phyloP scores from a whole-genome alignment of 164 flowering plant species.

The Liquidambar formosana region DNA sequence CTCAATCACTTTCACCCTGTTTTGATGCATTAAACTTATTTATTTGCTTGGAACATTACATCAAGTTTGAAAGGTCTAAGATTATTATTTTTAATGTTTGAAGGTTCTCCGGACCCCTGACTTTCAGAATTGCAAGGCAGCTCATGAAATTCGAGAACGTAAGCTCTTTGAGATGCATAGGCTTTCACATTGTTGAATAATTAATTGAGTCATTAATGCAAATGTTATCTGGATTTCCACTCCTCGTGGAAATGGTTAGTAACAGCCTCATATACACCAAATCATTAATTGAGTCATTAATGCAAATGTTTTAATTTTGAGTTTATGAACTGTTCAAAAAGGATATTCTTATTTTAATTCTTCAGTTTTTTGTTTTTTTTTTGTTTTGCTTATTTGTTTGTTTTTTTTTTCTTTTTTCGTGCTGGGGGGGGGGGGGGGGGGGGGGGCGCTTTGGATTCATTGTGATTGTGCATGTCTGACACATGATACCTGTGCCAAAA shows the following conservation, averaged over 20 bases:
- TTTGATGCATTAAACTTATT: neutral
- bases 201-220: neutral
- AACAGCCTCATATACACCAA: neutral
- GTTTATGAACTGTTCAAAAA: no score
- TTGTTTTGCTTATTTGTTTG: no score
- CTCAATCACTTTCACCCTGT: neutral
- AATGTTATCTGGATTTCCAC: neutral
- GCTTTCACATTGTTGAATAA: neutral
- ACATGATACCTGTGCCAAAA: no score
- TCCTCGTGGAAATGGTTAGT: neutral
- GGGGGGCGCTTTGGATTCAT: no score
- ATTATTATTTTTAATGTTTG: slow-evolving; percentile 14
- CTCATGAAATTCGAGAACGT: slow-evolving; percentile 63
- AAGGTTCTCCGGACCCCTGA: slow-evolving; percentile 66
- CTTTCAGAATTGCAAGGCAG: slow-evolving; percentile 58
- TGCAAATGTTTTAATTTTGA: no score
- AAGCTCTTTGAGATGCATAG: slow-evolving; percentile 29
- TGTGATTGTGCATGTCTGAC: no score
- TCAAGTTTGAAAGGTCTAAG: neutral
- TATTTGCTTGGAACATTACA: neutral
- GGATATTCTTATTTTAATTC: no score
- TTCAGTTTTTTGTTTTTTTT: no score
- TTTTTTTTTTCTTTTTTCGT: no score
- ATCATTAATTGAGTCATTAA: no score
- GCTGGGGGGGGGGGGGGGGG: no score